Evolutionary conservation across 2,329 filamentous ascomycete genomes (phyloP), one percentile per base, ranked within the genome.

Genomic region (Phoma sp.): DNA sequence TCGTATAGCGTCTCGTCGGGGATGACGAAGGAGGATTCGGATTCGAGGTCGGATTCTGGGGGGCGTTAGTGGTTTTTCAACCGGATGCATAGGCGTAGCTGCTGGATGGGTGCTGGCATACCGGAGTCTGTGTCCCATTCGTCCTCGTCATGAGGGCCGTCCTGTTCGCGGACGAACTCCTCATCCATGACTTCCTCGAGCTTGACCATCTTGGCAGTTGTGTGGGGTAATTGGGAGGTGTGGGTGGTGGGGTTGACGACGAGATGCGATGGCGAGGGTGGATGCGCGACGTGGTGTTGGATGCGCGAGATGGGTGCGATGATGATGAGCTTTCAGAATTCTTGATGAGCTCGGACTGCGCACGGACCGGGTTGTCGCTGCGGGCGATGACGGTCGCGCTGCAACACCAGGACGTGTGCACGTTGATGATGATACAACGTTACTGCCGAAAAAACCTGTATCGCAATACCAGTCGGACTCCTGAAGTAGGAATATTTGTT

Each of bases 101-200:
- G 17, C 43, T 31, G 37, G 91, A 90, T 60, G 89, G 43, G 29
- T 47, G 10, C 27, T 24, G 24, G 77, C 82, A 65, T 85, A 96
- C 94, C 94, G 61, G 91, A 94, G 77, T 97, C 94, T 65, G 90
- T 95, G 82, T 90, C 96, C 74, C 93, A 93, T 56, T 96, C 91
- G 50, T 95, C 89, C 38, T 95, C 89, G 66, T 92, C 88, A 57
- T 82, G 82, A 60, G 87, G 80, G 71, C 89, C 88, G 65, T 83
- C 80, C 77, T 89, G 88, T 68, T 84, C 81, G 76, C 85, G 82
- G 80, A 89, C 84, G 83, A 97, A 96, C 80, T 96, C 91, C 84
- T 97, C 93, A 76, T 98, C 94, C 76, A 96, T 89, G 74, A 98
- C 94, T 83, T 98, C 94, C 75, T 92, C 91, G 75, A 98, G 91